Base-by-base conservation (phyloP, 257 asterid species). In the Solanum arcanum region DNA sequence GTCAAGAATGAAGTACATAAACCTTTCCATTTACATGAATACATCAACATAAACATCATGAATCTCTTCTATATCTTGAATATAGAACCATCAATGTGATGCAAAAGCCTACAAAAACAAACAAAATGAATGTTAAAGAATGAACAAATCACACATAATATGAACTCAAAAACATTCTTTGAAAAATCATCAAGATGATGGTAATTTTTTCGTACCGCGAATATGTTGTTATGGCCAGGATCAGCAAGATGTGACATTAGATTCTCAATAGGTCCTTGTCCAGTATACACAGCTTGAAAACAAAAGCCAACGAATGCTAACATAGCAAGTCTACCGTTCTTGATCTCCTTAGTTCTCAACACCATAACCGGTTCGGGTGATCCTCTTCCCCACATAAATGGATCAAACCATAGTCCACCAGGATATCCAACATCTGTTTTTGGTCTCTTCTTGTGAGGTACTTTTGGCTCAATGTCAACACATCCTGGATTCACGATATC, bases 291-390 rank as follows among this genome's bases (percentile, higher is more conserved):
- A 33, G 97, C 98, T 60, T 95, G 98, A 74, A 95, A 95, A 86
- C 98, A 94, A 52, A 95, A 95, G 0, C 98, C 98, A 56, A 94
- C 90, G 81, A 95, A 95, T 52, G 98, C 98, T 11, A 95, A 87
- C 98, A 95, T 94, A 3, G 98, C 98, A 42, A 95, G 97, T 70
- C 98, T 52, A 42, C 98, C 98, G 83, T 95, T 95, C 95, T 95
- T 94, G 92, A 95, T 94, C 91, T 95, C 98, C 86, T 95, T 95
- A 1, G 98, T 95, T 91, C 98, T 89, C 86, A 95, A 86, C 83
- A 94, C 95, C 97, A 95, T 95, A 21, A 95, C 98, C 0, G 98
- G 98, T 89, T 94, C 98, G 0, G 97, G 98, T 9, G 97, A 94
- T 5, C 98, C 98, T 83, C 98, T 89, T n/a, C 98, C 98, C 96